Conservation (phyloP, 768 basidiomycete genomes). For the Psilocybe sp. region DNA sequence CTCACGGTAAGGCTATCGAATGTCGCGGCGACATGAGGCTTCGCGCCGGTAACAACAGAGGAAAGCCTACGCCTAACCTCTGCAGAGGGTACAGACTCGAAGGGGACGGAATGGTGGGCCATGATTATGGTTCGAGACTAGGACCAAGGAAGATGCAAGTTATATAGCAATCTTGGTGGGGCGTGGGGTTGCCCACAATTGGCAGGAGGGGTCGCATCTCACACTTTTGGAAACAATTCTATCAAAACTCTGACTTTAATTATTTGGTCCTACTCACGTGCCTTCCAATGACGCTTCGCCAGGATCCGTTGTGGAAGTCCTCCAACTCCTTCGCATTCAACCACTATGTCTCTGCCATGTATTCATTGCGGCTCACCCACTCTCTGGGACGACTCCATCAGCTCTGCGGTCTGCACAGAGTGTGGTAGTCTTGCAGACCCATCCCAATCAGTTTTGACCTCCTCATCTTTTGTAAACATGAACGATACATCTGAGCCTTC, state of each 20-base stretch:
- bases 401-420: constrained; percentile 61
- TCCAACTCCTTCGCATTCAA: neutral
- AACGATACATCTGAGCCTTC: constrained; percentile 27
- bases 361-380: constrained; percentile 51
- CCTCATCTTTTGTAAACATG: constrained; percentile 30
- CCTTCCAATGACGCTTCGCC: neutral
- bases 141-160: constrained; percentile 16
- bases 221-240: constrained; percentile 8
- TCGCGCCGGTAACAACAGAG: constrained; percentile 41
- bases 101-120: constrained; percentile 46
- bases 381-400: constrained; percentile 54
- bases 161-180: constrained; percentile 26
- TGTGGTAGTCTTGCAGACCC: constrained; percentile 74
- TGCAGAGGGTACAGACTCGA: constrained; percentile 63
- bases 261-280: neutral
- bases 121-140: constrained; percentile 37
- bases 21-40: constrained; percentile 51
- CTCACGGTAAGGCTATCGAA: constrained; percentile 69
- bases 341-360: constrained; percentile 39
- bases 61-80: constrained; percentile 70
- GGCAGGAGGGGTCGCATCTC: constrained; percentile 12
- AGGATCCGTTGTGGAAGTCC: constrained; percentile 8
- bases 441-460: constrained; percentile 55
- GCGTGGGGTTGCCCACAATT: constrained; percentile 20
- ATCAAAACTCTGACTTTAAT: neutral